phyloP scores from a whole-genome alignment of 257 asterid species.

The Ilex aquifolium region DNA sequence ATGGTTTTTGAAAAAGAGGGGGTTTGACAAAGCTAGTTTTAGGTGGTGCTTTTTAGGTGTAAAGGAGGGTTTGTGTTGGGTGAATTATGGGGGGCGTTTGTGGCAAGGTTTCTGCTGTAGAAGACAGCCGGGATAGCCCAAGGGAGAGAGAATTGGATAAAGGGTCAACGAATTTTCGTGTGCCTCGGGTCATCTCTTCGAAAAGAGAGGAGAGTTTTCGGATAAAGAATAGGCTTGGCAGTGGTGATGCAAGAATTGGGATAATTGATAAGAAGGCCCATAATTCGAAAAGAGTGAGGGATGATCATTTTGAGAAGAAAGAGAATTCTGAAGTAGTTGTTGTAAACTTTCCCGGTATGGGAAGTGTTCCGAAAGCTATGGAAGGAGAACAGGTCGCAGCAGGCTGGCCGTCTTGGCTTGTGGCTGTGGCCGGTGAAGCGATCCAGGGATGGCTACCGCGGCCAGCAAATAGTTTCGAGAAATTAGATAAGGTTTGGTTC shows the following conservation, averaged over 20 bases:
- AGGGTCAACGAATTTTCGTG: constrained; percentile 44
- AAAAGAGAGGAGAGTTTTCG: constrained; percentile 59
- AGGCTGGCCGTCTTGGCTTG: constrained; percentile 99
- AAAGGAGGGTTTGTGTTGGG: constrained; percentile 2
- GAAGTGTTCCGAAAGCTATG: constrained; percentile 53
- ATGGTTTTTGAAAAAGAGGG: constrained; percentile 18
- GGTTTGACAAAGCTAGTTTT: constrained; percentile 9
- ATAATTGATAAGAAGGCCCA: constrained; percentile 50
- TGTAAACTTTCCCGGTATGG: constrained; percentile 38
- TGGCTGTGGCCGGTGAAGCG: constrained; percentile 84
- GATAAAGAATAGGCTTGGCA: constrained; percentile 37
- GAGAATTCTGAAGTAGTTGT: constrained; percentile 30
- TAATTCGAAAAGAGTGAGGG: constrained; percentile 69
- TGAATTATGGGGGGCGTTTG: constrained; percentile 73
- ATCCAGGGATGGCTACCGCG: constrained; percentile 89
- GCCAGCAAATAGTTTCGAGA: constrained; percentile 79
- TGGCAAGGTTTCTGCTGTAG: constrained; percentile 50
- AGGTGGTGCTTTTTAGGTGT: no score
- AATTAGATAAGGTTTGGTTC: constrained; percentile 72
- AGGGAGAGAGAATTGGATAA: constrained; percentile 51
- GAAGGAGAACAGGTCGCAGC: constrained; percentile 92
- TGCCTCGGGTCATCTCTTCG: constrained; percentile 39
- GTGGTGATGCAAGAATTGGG: constrained; percentile 42
- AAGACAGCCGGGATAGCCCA: constrained; percentile 51
- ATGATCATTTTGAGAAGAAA: constrained; percentile 51